Evolutionary conservation across 2,329 filamentous ascomycete genomes (phyloP).

Genomic region (Aureobasidium sp.): DNA sequence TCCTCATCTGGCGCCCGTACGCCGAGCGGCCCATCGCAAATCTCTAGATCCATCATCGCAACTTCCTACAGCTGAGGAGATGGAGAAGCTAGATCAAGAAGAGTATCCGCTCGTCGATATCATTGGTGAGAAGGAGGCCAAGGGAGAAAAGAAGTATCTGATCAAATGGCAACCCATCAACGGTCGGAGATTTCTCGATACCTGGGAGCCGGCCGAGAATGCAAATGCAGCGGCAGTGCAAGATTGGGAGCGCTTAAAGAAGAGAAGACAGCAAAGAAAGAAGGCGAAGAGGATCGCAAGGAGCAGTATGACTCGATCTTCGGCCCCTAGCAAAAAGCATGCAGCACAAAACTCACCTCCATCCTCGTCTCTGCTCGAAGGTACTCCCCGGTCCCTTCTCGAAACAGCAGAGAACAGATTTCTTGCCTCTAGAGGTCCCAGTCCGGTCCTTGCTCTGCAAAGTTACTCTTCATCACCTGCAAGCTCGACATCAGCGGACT

Average conservation of each 20-base stretch:
- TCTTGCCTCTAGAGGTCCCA: background rate
- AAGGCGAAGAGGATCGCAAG: background rate
- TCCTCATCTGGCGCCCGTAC: background rate
- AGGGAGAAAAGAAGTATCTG: background rate
- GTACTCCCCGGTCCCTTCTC: too few species aligned
- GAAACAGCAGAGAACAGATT: background rate
- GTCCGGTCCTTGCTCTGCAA: background rate
- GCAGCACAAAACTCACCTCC: background rate
- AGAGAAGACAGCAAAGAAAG: background rate
- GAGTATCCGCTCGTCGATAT: background rate
- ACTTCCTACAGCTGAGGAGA: background rate
- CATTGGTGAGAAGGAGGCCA: background rate
- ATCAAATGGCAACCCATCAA: slow-evolving; percentile 9
- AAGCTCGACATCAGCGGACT: background rate
- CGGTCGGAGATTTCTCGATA: background rate
- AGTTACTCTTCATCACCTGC: background rate
- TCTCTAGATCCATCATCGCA: background rate
- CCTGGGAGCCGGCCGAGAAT: slow-evolving; percentile 1
- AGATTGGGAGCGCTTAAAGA: background rate
- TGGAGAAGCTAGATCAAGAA: background rate
- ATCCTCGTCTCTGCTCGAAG: background rate
- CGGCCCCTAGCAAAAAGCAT: too few species aligned
- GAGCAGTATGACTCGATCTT: too few species aligned
- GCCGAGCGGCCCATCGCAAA: background rate
- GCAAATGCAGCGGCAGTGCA: background rate